Base-by-base conservation (phyloP, 2,329 filamentous ascomycete species). In the Neonectria punicea region DNA sequence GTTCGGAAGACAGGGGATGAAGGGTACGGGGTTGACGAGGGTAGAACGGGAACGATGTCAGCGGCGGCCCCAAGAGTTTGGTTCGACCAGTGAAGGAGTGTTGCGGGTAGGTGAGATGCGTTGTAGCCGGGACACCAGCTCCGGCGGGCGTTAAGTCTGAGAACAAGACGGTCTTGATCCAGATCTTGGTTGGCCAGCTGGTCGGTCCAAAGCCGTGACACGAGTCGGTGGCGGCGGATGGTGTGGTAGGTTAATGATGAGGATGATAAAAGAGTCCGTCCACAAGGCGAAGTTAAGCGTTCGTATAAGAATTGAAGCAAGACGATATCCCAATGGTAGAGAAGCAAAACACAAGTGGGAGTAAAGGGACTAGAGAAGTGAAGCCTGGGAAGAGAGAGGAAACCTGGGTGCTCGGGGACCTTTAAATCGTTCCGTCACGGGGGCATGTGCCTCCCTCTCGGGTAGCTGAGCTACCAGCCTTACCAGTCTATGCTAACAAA, bases 351-450 rank as follows among this genome's bases (percentile, higher is more conserved):
- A 14, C 32, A 20, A 11, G 18, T 10, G 20, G 13, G 20, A 18
- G 30, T 20, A 22, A 10, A 32, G 22, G 11, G 41, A 25, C 20
- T 13, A 36, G 34, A 8, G 43, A 50, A 44, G 14, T 11, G 16
- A 39, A 32, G 25, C n/a, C 25, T n/a, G 22, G 43, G 22, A 46
- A n/a, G 53, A 34, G 22, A 49, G 54, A 49, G 30, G 43, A 25
- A 18, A 63, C 20, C 25, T 28, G 60, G 50, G 28, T 25, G 41
- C 32, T 50, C 41, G 49, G 53, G 54, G 34, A 18, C n/a, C 25
- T 55, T 62, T 63, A 54, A 44, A 63, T 55, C 46, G n/a, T 59
- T 28, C 34, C 46, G 44, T 43, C 41, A 54, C 28, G 41, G 55
- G 39, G 53, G 32, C 18, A 59, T 41, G 55, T 49, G 55, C 50